These are phyloP conservation scores for Patellifolia procumbens DNA, from an alignment of 179 eudicot species.

Conservation along the genomic window DNA sequence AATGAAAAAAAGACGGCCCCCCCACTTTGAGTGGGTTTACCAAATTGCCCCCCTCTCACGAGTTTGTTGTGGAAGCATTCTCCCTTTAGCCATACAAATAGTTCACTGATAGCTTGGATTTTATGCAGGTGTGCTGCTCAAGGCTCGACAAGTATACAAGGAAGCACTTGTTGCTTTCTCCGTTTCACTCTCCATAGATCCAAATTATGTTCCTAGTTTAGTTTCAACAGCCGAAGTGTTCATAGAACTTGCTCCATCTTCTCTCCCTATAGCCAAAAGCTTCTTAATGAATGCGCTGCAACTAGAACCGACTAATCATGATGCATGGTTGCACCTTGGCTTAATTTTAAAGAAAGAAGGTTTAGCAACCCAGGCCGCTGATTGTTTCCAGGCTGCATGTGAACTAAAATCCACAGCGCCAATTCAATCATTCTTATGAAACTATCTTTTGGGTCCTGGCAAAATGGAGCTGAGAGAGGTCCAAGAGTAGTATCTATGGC, in stretches of 20 bases:
- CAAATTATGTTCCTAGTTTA: conserved; percentile 68
- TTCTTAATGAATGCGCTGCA: conserved; percentile 76
- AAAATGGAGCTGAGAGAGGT: not conserved
- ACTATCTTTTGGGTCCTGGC: not conserved
- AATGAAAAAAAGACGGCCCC: too few species aligned
- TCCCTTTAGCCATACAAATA: too few species aligned
- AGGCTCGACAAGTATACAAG: conserved; percentile 50
- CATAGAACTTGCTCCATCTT: conserved; percentile 45
- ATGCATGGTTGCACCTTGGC: conserved; percentile 81
- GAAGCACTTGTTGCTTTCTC: conserved; percentile 70
- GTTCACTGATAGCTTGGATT: not conserved
- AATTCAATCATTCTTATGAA: conserved; percentile 40
- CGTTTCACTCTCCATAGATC: conserved; percentile 62
- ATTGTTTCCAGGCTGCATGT: conserved; percentile 83
- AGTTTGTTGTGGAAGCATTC: too few species aligned
- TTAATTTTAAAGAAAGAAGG: conserved; percentile 74
- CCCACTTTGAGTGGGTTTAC: too few species aligned
- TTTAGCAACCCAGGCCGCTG: conserved; percentile 68
- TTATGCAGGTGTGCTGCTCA: conserved; percentile 51
- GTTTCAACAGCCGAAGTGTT: conserved; percentile 63
- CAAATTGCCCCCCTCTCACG: too few species aligned
- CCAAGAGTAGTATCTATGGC: not conserved
- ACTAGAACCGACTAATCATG: conserved; percentile 66
- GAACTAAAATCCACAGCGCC: conserved; percentile 83
- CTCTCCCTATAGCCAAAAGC: conserved; percentile 65